Percentiles rank a stretch among this genome's conserved stretches.
These are phyloP conservation scores for Rhizomucor miehei DNA, from an alignment of 371 early-diverging fungal genomes.

Conservation along the genomic window DNA sequence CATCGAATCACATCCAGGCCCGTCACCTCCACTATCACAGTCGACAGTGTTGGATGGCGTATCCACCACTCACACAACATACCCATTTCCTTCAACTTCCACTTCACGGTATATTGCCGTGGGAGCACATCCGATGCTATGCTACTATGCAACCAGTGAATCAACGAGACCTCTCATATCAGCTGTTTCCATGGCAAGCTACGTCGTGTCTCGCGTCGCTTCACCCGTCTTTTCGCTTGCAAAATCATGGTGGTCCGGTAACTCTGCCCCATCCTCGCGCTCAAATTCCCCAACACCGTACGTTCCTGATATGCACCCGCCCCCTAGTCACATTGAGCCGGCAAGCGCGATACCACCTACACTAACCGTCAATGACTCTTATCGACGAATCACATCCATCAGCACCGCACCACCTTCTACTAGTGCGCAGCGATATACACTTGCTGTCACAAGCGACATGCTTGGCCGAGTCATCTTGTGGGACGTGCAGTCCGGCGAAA, in stretches of 20 bases:
- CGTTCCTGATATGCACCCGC: slow-evolving; percentile 36
- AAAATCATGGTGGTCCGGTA: slow-evolving; percentile 55
- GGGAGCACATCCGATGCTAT: slow-evolving; percentile 57
- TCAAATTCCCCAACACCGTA: slow-evolving; percentile 41
- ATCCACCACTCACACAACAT: slow-evolving; percentile 24
- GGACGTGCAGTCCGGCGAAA: slow-evolving; percentile 54
- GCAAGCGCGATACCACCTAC: slow-evolving; percentile 52
- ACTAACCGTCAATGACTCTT: slow-evolving; percentile 40
- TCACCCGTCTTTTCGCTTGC: slow-evolving; percentile 62
- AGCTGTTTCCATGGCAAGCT: slow-evolving; percentile 57
- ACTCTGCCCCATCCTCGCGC: slow-evolving; percentile 5
- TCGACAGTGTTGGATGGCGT: slow-evolving; percentile 13
- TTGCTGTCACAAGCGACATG: slow-evolving; percentile 61
- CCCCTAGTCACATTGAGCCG: slow-evolving; percentile 48
- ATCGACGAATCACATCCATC: slow-evolving; percentile 49
- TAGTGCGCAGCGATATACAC: slow-evolving; percentile 40
- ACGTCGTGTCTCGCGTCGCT: slow-evolving; percentile 54
- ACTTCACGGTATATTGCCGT: slow-evolving; percentile 59
- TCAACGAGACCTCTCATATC: slow-evolving; percentile 53
- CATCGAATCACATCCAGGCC: slow-evolving; percentile 12
- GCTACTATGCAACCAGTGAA: slow-evolving; percentile 56
- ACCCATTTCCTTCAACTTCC: slow-evolving; percentile 31
- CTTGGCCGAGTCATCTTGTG: slow-evolving; percentile 64
- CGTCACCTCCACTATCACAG: slow-evolving; percentile 23
- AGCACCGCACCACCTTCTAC: slow-evolving; percentile 45